Evolutionary conservation across 345 rosid species (phyloP).

Genomic region (Brassica rapa): DNA sequence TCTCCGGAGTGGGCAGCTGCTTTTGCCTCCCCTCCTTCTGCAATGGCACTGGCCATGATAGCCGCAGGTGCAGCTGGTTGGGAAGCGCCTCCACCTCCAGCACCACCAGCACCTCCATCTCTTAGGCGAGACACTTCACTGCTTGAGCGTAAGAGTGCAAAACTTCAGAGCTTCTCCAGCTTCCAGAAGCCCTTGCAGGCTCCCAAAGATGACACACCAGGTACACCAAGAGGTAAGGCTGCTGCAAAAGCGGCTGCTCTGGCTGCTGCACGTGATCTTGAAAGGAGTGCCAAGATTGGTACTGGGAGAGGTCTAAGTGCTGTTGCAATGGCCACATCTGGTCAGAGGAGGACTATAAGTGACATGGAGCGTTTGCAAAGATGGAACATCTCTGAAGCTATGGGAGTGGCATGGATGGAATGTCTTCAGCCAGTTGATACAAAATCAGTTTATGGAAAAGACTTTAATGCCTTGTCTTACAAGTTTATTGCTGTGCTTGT

Average conservation of each 20-base stretch:
- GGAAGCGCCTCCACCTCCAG: slow-evolving; percentile 55
- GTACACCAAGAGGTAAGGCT: slow-evolving; percentile 84
- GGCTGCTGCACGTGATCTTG: slow-evolving; percentile 98
- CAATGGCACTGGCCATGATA: slow-evolving; percentile 98
- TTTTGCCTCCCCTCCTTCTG: slow-evolving; percentile 98
- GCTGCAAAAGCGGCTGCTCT: slow-evolving; percentile 97
- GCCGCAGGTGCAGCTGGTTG: slow-evolving; percentile 98
- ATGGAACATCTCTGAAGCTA: slow-evolving; percentile 93
- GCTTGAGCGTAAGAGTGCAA: slow-evolving; percentile 74
- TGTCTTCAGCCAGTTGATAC: slow-evolving; percentile 93
- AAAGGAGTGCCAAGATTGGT: slow-evolving; percentile 93
- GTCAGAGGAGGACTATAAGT: slow-evolving; percentile 74
- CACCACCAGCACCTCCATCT: slow-evolving; percentile 47
- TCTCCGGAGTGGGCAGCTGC: slow-evolving; percentile 99
- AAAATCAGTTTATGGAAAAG: slow-evolving; percentile 90
- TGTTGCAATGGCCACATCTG: slow-evolving; percentile 98
- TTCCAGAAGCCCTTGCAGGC: slow-evolving; percentile 77
- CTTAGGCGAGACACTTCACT: slow-evolving; percentile 80
- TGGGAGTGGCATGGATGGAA: slow-evolving; percentile 98
- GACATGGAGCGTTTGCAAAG: slow-evolving; percentile 87
- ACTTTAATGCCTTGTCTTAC: slow-evolving; percentile 90
- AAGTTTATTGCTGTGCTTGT: slow-evolving; percentile 92
- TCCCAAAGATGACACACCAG: slow-evolving; percentile 56
- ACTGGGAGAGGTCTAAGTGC: slow-evolving; percentile 99
- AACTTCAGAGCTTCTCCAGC: slow-evolving; percentile 82